Base-by-base conservation (phyloP, 139 green algal genomes). In the Chlamydomonas applanata region DNA sequence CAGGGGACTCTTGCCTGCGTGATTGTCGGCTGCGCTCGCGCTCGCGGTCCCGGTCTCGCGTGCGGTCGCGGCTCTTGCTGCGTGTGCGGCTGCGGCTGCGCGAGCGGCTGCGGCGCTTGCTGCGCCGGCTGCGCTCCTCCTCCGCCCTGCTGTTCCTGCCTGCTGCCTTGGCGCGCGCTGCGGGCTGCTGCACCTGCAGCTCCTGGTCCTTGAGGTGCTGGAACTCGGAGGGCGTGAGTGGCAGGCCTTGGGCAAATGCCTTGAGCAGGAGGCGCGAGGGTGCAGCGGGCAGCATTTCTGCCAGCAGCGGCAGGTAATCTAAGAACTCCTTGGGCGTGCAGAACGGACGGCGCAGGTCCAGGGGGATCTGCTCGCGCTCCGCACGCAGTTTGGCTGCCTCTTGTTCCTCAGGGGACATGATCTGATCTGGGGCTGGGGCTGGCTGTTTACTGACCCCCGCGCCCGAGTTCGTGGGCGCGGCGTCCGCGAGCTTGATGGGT, bases 161-260 rank as follows among this genome's bases (percentile, higher is more conserved):
- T 40, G 40, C 11, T 11, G 30, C 52, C 4, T 27, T 24, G 40
- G 36, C 59, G 20, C 53, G 59, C 2, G 32, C 61, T 1, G 46
- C 44, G 3, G 13, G n/a, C 5, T 56, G 62, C 27, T 3, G 19
- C 3, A 52, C 63, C 9, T 34, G 2, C 0, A 49, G 14, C 53
- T 79, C 62, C 64, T 73, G 32, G 34, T 69, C 52, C 52, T 61
- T 49, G 11, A 49, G 40, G 7, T 49, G 40, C 40, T 49, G 17
- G 49, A 79, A 79, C 25, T 79, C 64, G 2, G 62, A 36, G n/a
- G 62, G 73, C 2, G 64, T 66, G 0, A 79, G 73, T 36, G 73
- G 73, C 49, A 64, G 73, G 3, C 73, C 73, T 20, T 46, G 30
- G 52, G 49, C 73, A 27, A 79, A 79, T 0, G 73, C 73, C 63